Conservation (phyloP, 805 yeast species). For the Clavispora fructus region DNA sequence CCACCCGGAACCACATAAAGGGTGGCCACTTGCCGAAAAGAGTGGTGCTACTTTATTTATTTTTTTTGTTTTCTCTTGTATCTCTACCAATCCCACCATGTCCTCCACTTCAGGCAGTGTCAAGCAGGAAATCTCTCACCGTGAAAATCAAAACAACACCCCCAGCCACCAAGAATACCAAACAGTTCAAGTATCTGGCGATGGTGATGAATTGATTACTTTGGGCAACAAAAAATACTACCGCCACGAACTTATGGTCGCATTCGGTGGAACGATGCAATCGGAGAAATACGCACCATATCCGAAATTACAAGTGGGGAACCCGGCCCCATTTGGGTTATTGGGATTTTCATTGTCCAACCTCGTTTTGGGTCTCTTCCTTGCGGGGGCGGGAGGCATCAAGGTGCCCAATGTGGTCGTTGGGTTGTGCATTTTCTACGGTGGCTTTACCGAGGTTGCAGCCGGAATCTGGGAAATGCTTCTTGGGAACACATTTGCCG, state of each 20-base stretch:
- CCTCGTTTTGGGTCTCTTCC: constrained; percentile 51
- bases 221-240: constrained; percentile 2
- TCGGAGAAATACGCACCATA: constrained; percentile 50
- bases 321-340: constrained; percentile 63
- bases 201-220: constrained; percentile 19
- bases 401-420: constrained; percentile 48
- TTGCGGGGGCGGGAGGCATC: constrained; percentile 51
- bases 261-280: constrained; percentile 77
- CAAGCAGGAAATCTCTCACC: not conserved
- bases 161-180: not conserved
- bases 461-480: constrained; percentile 68
- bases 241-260: constrained; percentile 24
- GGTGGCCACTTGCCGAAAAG: no score
- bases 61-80: no score
- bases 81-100: not conserved
- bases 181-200: constrained; percentile 18
- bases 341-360: constrained; percentile 60
- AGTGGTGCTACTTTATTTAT: no score
- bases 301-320: constrained; percentile 41
- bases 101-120: not conserved
- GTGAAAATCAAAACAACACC: not conserved
- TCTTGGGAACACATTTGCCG: constrained; percentile 63
- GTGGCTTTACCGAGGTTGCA: constrained; percentile 53
- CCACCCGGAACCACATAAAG: not conserved
- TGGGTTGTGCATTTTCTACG: constrained; percentile 56